These are phyloP conservation scores for Ormosia semicastrata DNA, from an alignment of 306 rosid genomes.

Conservation along the genomic window DNA sequence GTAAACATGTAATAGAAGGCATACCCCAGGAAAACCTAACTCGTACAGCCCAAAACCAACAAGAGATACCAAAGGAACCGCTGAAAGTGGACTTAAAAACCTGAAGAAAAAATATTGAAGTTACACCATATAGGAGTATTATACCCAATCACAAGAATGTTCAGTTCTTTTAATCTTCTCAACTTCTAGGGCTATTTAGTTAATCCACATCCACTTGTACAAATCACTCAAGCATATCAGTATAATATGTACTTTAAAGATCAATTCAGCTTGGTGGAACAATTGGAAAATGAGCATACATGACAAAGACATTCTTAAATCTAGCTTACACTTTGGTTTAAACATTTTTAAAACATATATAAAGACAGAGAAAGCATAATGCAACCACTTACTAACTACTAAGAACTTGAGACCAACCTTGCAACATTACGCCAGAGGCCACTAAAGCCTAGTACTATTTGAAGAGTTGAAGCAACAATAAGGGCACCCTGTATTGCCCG, in stretches of 20 bases:
- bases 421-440: constrained; percentile 99
- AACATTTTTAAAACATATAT: not conserved
- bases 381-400: not conserved
- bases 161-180: constrained; percentile 11
- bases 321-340: not conserved
- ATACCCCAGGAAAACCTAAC: constrained; percentile 95
- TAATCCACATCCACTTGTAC: constrained; percentile 11
- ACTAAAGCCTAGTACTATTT: constrained; percentile 96
- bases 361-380: not conserved
- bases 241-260: constrained; percentile 7
- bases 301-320: not conserved
- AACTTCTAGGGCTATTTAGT: not conserved
- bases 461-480: constrained; percentile 96
- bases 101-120: constrained; percentile 44
- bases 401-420: constrained; percentile 56
- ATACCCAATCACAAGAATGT: not conserved
- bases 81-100: constrained; percentile 92
- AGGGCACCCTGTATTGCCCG: constrained; percentile 96
- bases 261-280: constrained; percentile 17
- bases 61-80: constrained; percentile 82
- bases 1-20: constrained; percentile 32
- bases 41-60: constrained; percentile 96
- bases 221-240: not conserved
- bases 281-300: not conserved
- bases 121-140: not conserved